Evolutionary conservation across 805 yeast genomes (phyloP).

Genomic region (Candida nitratophila): DNA sequence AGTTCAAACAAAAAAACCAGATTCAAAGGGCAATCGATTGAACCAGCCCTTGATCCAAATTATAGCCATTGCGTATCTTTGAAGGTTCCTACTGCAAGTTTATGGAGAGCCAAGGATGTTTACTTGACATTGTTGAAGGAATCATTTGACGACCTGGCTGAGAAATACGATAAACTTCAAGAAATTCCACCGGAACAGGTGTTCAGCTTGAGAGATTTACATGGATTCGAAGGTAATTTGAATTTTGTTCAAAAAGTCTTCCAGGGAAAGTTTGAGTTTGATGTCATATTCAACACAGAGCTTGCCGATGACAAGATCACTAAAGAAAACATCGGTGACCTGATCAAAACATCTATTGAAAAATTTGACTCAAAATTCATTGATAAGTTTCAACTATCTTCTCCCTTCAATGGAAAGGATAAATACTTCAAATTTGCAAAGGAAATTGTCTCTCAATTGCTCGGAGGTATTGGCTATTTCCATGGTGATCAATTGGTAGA

Average conservation of each 20-base stretch:
- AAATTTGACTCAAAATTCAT: slow-evolving; percentile 48
- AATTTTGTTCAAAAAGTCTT: slow-evolving; percentile 76
- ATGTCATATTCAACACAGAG: slow-evolving; percentile 50
- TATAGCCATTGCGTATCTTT: slow-evolving; percentile 62
- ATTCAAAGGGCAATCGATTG: slow-evolving; percentile 16
- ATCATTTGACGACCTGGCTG: slow-evolving; percentile 43
- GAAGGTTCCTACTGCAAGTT: slow-evolving; percentile 59
- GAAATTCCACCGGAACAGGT: slow-evolving; percentile 40
- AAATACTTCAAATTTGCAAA: slow-evolving; percentile 55
- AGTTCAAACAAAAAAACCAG: slow-evolving; percentile 34
- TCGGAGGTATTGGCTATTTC: slow-evolving; percentile 88
- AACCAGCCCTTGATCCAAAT: slow-evolving; percentile 47
- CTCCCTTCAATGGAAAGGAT: slow-evolving; percentile 41
- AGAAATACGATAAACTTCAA: slow-evolving; percentile 15
- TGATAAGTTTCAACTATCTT: slow-evolving; percentile 38
- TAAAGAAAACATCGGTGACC: slow-evolving; percentile 28
- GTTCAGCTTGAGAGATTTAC: slow-evolving; percentile 51
- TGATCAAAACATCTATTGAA: slow-evolving; percentile 25
- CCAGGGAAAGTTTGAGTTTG: slow-evolving; percentile 70
- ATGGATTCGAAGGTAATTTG: slow-evolving; percentile 62
- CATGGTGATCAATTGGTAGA: slow-evolving; percentile 82
- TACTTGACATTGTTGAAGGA: slow-evolving; percentile 66
- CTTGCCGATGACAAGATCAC: slow-evolving; percentile 32
- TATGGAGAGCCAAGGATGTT: slow-evolving; percentile 76
- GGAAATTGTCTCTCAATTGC: slow-evolving; percentile 70